phyloP scores from a whole-genome alignment of 768 basidiomycete species.

The Daedaleopsis nitida region DNA sequence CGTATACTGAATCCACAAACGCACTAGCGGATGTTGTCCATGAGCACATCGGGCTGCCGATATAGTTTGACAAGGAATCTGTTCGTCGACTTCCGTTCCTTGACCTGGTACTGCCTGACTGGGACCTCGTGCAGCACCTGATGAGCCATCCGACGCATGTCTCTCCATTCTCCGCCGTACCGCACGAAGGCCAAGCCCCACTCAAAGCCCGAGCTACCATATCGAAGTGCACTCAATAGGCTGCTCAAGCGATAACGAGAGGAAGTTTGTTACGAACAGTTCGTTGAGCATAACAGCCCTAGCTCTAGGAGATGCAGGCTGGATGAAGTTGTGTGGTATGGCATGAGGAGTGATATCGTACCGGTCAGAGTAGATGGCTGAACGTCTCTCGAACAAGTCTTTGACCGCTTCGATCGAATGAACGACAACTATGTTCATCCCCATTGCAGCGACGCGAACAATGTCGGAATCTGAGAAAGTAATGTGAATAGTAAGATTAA shows the following conservation, averaged over 20 bases:
- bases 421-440: conserved; percentile 28
- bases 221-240: too few relatives aligned
- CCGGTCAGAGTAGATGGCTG: conserved; percentile 29
- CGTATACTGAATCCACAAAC: background rate
- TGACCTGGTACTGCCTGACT: conserved; percentile 4
- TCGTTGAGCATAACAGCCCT: conserved; percentile 11
- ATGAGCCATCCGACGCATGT: conserved; percentile 4
- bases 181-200: conserved; percentile 4
- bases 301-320: background rate
- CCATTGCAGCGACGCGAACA: conserved; percentile 8
- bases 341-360: background rate
- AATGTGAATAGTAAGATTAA: too few relatives aligned
- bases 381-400: conserved; percentile 30
- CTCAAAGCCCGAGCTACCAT: conserved; percentile 4
- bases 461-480: conserved; percentile 6
- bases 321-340: background rate
- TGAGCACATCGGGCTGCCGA: background rate
- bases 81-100: background rate
- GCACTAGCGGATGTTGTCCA: conserved; percentile 12
- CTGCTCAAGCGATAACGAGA: too few relatives aligned
- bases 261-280: background rate
- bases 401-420: conserved; percentile 25
- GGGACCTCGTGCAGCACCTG: conserved; percentile 9
- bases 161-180: conserved; percentile 4
- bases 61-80: conserved; percentile 5